Percentiles rank a stretch among this genome's conserved stretches.
Evolutionary conservation across 2,329 filamentous ascomycete genomes (phyloP).

Genomic region (Mariannaea elegans): DNA sequence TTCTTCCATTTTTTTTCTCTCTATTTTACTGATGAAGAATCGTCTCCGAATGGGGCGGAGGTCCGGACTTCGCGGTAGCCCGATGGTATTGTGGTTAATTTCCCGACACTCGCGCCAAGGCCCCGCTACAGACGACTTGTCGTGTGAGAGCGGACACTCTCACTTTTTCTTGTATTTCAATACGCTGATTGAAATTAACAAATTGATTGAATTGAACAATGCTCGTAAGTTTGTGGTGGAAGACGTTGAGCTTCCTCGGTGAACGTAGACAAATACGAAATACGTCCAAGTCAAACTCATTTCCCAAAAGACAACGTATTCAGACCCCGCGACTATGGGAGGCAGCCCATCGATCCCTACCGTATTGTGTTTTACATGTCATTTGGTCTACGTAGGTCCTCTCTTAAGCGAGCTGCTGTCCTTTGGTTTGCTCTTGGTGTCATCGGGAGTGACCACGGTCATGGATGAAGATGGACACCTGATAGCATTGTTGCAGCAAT

Average conservation of each 20-base stretch:
- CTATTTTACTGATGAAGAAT: not conserved
- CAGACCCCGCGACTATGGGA: conserved; percentile 4
- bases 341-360: conserved; percentile 20
- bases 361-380: conserved; percentile 1
- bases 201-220: not conserved
- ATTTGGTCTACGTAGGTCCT: not conserved
- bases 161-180: not conserved
- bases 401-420: conserved; percentile 8
- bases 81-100: conserved; percentile 41
- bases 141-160: conserved; percentile 32
- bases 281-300: conserved; percentile 4
- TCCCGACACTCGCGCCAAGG: conserved; percentile 37
- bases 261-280: conserved; percentile 7
- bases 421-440: not conserved
- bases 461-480: not conserved
- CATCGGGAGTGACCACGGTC: not conserved
- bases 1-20: not conserved
- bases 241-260: not conserved
- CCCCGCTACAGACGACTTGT: conserved; percentile 27
- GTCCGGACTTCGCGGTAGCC: conserved; percentile 37
- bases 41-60: conserved; percentile 32
- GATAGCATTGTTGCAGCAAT: not conserved
- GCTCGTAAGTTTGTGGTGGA: not conserved
- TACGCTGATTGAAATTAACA: not conserved
- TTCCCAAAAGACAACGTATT: not conserved